phyloP scores from a whole-genome alignment of 257 asterid genomes.

The Plantago elongata region DNA sequence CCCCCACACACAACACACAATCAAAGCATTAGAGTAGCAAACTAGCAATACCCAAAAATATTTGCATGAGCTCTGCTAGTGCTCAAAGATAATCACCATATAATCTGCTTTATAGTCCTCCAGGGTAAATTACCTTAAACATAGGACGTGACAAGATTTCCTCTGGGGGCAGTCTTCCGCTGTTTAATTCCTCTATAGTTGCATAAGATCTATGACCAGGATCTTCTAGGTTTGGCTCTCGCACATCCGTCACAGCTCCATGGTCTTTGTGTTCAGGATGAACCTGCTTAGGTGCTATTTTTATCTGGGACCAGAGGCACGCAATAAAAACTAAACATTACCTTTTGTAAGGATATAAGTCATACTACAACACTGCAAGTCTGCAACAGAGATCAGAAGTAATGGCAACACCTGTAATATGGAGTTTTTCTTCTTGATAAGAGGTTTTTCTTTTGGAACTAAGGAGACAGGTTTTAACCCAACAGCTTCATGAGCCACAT shows the following conservation, averaged over 20 bases:
- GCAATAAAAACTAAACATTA: constrained; percentile 3
- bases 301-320: constrained; percentile 51
- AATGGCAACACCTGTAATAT: constrained; percentile 58
- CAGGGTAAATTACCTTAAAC: constrained; percentile 62
- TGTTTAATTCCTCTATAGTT: constrained; percentile 58
- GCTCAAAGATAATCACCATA: neutral
- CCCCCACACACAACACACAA: constrained; percentile 2
- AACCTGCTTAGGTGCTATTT: constrained; percentile 63
- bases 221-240: constrained; percentile 32
- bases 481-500: constrained; percentile 82
- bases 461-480: constrained; percentile 70
- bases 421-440: constrained; percentile 65
- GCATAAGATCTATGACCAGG: constrained; percentile 44
- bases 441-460: constrained; percentile 81
- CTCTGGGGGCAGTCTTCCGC: constrained; percentile 85
- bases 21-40: constrained; percentile 9
- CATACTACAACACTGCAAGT: neutral
- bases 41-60: neutral
- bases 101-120: neutral
- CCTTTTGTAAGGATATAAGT: constrained; percentile 11
- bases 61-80: neutral
- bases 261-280: constrained; percentile 43
- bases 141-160: constrained; percentile 86
- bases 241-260: constrained; percentile 26
- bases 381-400: constrained; percentile 10